Evolutionary conservation across 202 grass and related monocot genomes (phyloP), one percentile per base, ranked within the genome.

Genomic region (Zizania palustris): DNA sequence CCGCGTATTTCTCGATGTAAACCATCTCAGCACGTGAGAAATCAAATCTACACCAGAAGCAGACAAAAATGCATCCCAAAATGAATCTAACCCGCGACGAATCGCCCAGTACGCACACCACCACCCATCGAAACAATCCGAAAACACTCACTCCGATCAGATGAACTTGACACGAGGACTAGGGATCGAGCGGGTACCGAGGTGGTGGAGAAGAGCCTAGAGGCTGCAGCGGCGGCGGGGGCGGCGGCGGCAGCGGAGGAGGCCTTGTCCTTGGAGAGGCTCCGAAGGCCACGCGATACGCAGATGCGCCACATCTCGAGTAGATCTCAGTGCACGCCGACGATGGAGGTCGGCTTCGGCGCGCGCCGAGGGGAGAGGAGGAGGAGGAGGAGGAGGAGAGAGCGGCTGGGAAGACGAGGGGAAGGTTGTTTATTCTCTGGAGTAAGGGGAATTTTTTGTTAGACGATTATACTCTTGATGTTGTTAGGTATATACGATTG

Each of bases 301-400:
- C 86, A 97, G 79, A 82, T 37, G 46, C 88, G 93, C 93, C 93
- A 97, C 90, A 93, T 97, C 56, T 78, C 80, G 43, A 55, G 41
- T 3, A 12, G 64, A 75, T 63, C 79, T 75, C 79, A 58, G 38
- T 34, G 16, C 54, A 41, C 49, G 65, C 54, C 9, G 45, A 54
- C 6, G 18, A n/a, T 64, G 33, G 65, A 35, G 48, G 11, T 15
- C 12, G 63, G 70, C 11, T 12, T 22, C 11, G 41, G 11, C 12
- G 64, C 14, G 8, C 5, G 44, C 3, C 54, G 16, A 2, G 11
- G 8, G 28, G 3, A 39, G 4, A 4, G 74, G 11, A 0, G 67
- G 33, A 0, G 65, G 11, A 48, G 0, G 6, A 18, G 20, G 45
- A 65, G 37, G 33, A 6, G 63, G 12, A 21, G 16, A 41, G 53